Base-by-base conservation (phyloP, 2,329 filamentous ascomycete genomes). In the Colletotrichum sp. region DNA sequence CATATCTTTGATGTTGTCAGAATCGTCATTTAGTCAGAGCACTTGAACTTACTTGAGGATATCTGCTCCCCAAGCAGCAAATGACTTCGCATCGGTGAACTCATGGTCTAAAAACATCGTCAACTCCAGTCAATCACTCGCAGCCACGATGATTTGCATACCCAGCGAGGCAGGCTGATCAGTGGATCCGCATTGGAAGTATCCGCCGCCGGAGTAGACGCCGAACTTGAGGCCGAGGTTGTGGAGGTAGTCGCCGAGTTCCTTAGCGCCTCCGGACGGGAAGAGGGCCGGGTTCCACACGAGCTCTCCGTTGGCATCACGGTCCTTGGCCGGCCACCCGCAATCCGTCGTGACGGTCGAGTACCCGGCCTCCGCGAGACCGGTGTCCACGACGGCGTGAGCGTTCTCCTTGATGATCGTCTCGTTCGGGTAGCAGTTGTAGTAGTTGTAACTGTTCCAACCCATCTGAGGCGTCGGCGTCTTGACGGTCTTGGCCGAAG, bases 361-460 rank as follows among this genome's bases (percentile, higher is more conserved):
- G 78, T 93, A 93, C 8, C 92, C 91, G 0, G 89, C 82, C 5
- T 87, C 84, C 0, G 85, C 84, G 1, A 92, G 85, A 0, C 89
- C 90, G 0, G 89, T 82, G 58, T 89, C 86, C 0, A 91, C 85
- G 0, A 93, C 81, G 0, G 89, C 90, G 57, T 90, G 82, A 1
- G 90, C 89, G 72, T 90, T 92, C 4, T 84, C 82, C 57, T 87
- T 85, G 28, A 91, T 87, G 48, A 88, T 88, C 1, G 80, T 81
- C 77, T 91, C 87, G 55, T 83, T 88, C 0, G 88, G 88, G 2
- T 82, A 81, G 79, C 90, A 92, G 66, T 82, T 84, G 80, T 90
- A 91, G 55, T 87, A 84, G 70, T 93, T 93, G 78, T 92, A 92
- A 3, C 87, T 89, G 76, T 92, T 92, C 90, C 90, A 92, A 15